phyloP scores from a whole-genome alignment of 2,329 filamentous ascomycete species.

The Cladorrhinum sp. region DNA sequence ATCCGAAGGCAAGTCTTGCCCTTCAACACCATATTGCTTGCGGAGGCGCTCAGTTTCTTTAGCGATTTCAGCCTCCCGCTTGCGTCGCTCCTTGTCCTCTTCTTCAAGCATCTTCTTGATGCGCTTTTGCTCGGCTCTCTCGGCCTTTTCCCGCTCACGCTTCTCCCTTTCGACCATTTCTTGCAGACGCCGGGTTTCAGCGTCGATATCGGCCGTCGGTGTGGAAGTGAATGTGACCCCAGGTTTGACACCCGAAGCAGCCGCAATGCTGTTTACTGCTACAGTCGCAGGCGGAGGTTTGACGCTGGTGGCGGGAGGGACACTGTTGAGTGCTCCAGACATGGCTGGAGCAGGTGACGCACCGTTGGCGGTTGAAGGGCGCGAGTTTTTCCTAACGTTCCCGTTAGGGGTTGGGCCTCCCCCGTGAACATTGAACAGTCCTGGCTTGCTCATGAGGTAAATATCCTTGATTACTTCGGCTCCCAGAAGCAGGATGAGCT shows the following conservation, averaged over 20 bases:
- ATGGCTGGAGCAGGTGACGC: constrained; percentile 31
- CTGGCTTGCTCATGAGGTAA: constrained; percentile 61
- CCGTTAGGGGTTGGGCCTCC: constrained; percentile 27
- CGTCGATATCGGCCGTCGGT: constrained; percentile 51
- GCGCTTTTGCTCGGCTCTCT: constrained; percentile 53
- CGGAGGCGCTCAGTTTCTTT: constrained; percentile 79
- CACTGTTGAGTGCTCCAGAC: constrained; percentile 41
- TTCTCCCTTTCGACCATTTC: constrained; percentile 53
- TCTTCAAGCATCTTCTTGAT: constrained; percentile 64
- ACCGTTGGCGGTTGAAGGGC: constrained; percentile 31
- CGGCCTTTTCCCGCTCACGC: constrained; percentile 54
- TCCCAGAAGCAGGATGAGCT: constrained; percentile 69
- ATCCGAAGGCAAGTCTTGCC: constrained; percentile 39
- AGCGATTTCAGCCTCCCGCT: constrained; percentile 60
- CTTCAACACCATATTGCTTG: constrained; percentile 61
- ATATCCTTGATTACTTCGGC: constrained; percentile 65
- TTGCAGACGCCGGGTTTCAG: constrained; percentile 72
- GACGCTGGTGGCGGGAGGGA: constrained; percentile 39
- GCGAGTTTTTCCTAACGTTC: constrained; percentile 43
- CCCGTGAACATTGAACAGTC: constrained; percentile 73
- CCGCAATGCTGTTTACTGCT: constrained; percentile 40
- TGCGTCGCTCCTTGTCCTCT: constrained; percentile 60
- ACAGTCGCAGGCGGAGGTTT: constrained; percentile 41
- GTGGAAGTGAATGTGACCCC: constrained; percentile 28
- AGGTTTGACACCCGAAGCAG: constrained; percentile 31